Conservation (phyloP, 1,284 basidiomycete species). For the Hypsizygus ulmarius region DNA sequence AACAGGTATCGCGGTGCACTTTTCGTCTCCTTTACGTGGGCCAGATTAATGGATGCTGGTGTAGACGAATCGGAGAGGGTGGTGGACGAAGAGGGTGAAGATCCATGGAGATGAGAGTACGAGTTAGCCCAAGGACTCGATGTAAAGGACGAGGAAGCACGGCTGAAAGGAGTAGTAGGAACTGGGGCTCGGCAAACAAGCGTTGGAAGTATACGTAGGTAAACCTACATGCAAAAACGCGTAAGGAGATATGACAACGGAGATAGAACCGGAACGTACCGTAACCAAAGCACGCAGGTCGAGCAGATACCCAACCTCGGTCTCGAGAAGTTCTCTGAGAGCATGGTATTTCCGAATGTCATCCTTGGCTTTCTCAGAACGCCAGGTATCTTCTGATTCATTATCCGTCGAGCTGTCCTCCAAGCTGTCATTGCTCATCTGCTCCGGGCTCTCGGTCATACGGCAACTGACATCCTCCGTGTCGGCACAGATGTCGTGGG, state of each 20-base stretch:
- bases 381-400: constrained; percentile 24
- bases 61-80: constrained; percentile 24
- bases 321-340: constrained; percentile 77
- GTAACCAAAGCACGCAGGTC: constrained; percentile 76
- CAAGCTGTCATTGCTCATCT: constrained; percentile 21
- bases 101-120: constrained; percentile 33
- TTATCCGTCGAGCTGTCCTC: constrained; percentile 24
- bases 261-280: constrained; percentile 40
- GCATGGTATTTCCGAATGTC: constrained; percentile 60
- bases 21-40: constrained; percentile 33
- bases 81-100: constrained; percentile 28
- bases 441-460: constrained; percentile 14
- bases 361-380: constrained; percentile 39
- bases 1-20: constrained; percentile 48
- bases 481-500: constrained; percentile 26
- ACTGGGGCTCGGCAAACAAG: constrained; percentile 36
- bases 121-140: constrained; percentile 39
- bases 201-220: constrained; percentile 41
- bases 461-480: constrained; percentile 24
- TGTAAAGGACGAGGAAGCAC: constrained; percentile 43
- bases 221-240: constrained; percentile 32
- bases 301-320: constrained; percentile 77
- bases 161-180: constrained; percentile 39
- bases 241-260: neutral
- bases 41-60: constrained; percentile 13